phyloP scores from a whole-genome alignment of 1,284 basidiomycete species.

The Entoloma clypeatum region DNA sequence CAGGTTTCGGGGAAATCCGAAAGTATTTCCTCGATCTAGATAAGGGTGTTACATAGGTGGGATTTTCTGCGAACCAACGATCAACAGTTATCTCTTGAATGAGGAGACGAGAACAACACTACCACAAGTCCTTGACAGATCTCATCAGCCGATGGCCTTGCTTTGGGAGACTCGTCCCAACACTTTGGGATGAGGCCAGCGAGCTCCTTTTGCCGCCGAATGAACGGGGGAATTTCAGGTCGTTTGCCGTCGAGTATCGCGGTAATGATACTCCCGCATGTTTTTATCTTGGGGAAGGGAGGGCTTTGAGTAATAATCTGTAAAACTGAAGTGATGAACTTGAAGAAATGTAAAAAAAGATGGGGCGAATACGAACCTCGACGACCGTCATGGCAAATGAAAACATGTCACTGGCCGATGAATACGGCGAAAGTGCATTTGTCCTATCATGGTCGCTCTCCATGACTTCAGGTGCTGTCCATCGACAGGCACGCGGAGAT shows the following conservation, averaged over 20 bases:
- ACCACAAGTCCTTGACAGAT: neutral
- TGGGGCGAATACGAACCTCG: conserved; percentile 17
- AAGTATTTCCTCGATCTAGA: too few species aligned
- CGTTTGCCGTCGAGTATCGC: conserved; percentile 15
- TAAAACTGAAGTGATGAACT: neutral
- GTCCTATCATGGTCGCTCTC: conserved; percentile 9
- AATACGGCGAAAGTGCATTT: conserved; percentile 6
- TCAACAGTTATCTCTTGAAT: too few species aligned
- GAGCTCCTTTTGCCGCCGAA: conserved; percentile 2
- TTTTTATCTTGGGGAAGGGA: conserved; percentile 18
- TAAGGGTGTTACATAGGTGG: too few species aligned
- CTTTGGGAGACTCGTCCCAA: conserved; percentile 13
- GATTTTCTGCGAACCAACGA: too few species aligned
- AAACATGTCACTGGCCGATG: conserved; percentile 20
- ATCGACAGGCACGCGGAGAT: conserved; percentile 20
- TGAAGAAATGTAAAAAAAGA: neutral
- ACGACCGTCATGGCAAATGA: conserved; percentile 23
- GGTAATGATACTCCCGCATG: conserved; percentile 17
- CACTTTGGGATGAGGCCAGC: conserved; percentile 15
- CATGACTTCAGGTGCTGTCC: conserved; percentile 27
- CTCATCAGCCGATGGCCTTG: conserved; percentile 11
- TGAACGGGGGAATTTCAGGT: conserved; percentile 15
- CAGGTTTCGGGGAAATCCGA: too few species aligned
- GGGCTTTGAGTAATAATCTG: conserved; percentile 18
- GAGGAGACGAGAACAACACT: too few species aligned